Evolutionary conservation across 2,329 filamentous ascomycete species (phyloP).

Genomic region (Aspergillus quadrilineatus): DNA sequence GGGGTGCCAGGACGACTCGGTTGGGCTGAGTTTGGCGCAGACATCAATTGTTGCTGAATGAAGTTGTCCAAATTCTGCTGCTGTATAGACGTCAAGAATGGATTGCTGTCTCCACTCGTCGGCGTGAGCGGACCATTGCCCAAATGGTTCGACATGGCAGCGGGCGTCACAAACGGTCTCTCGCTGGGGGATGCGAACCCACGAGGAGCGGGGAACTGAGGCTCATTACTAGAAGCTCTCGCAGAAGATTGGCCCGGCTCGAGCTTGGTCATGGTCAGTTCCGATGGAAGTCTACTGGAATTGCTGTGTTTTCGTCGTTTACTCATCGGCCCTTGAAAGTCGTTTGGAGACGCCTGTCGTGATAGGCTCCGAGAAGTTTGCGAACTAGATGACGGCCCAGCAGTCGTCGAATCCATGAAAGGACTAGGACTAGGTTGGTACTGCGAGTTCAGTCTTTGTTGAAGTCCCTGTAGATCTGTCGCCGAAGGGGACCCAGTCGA

Average conservation of each 20-base stretch:
- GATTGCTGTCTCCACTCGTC: conserved; percentile 61
- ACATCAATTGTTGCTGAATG: conserved; percentile 64
- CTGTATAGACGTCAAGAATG: conserved; percentile 58
- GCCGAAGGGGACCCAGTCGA: conserved; percentile 59
- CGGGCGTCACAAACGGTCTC: conserved; percentile 47
- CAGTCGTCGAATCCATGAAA: conserved; percentile 40
- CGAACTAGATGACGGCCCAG: conserved; percentile 38
- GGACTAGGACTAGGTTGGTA: conserved; percentile 41
- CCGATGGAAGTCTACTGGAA: conserved; percentile 67
- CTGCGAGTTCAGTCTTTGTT: conserved; percentile 51
- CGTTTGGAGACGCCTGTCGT: conserved; percentile 69
- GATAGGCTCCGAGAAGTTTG: conserved; percentile 65
- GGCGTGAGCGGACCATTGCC: conserved; percentile 65
- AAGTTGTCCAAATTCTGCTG: conserved; percentile 66
- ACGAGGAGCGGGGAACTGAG: conserved; percentile 42
- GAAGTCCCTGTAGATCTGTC: conserved; percentile 62
- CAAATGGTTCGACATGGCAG: conserved; percentile 49
- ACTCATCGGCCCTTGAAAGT: conserved; percentile 62
- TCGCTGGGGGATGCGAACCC: conserved; percentile 43
- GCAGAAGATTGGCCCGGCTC: conserved; percentile 55
- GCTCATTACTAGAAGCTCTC: conserved; percentile 31
- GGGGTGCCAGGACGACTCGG: conserved; percentile 78
- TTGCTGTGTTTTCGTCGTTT: conserved; percentile 83
- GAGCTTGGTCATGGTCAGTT: conserved; percentile 77
- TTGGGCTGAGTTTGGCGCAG: conserved; percentile 69